phyloP scores from a whole-genome alignment of 2,329 filamentous ascomycete species.

The Botrytis aclada region DNA sequence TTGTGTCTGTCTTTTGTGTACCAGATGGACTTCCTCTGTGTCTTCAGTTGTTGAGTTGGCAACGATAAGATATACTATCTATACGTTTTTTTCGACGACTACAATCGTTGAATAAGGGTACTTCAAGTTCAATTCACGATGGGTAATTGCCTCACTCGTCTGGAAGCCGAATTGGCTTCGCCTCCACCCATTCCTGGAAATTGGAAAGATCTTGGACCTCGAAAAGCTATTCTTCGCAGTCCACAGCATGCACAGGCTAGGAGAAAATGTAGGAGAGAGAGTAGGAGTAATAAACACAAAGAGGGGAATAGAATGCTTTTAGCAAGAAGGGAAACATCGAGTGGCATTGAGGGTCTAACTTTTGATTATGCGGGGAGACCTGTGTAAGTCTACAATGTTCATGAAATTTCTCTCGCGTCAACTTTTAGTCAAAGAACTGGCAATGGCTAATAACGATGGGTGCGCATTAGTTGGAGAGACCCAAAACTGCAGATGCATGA shows the following conservation, averaged over 20 bases:
- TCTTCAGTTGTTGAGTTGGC: background rate
- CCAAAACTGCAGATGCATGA: background rate
- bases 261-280: background rate
- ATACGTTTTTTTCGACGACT: background rate
- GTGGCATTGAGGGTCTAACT: slow-evolving; percentile 2
- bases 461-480: slow-evolving; percentile 6
- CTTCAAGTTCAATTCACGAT: background rate
- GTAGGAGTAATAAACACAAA: too few relatives aligned
- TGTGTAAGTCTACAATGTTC: background rate
- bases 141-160: slow-evolving; percentile 1
- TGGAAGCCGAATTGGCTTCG: background rate
- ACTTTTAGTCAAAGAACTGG: fast-evolving
- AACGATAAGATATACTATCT: background rate
- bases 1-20: background rate
- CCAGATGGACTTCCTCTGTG: background rate
- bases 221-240: background rate
- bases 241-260: background rate
- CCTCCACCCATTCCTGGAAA: background rate
- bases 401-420: background rate
- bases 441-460: background rate
- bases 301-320: background rate
- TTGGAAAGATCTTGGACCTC: background rate
- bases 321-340: background rate
- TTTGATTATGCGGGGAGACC: slow-evolving; percentile 13
- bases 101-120: background rate